A percentile compares a stretch with the other conserved stretches of the same genome.
Conservation (phyloP, 176 grass and related monocot species). For the Triticum dicoccoides region DNA sequence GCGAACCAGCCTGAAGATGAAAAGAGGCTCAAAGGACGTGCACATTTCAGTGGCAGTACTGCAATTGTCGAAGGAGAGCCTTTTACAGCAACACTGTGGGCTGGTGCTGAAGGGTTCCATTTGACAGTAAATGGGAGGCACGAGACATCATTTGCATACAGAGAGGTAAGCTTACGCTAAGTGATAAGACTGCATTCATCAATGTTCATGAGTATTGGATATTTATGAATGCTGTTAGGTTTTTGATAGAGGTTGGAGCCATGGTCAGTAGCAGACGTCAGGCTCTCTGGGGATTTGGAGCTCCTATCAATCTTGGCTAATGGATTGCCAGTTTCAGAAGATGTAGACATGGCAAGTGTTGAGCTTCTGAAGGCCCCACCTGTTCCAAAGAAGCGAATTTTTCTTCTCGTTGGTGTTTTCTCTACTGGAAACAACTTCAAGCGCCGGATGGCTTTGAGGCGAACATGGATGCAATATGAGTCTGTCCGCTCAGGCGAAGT, state of each 20-base stretch:
- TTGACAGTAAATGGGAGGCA: conserved; percentile 85
- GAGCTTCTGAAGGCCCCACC: conserved; percentile 55
- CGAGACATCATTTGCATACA: conserved; percentile 76
- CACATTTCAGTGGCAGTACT: conserved; percentile 46
- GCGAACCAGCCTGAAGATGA: conserved; percentile 33
- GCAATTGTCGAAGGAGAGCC: conserved; percentile 73
- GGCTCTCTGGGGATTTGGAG: conserved; percentile 70
- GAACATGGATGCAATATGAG: conserved; percentile 92
- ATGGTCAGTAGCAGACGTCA: conserved; percentile 78
- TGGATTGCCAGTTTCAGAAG: conserved; percentile 74
- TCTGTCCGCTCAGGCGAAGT: conserved; percentile 75
- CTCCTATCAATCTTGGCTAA: conserved; percentile 65
- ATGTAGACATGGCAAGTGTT: conserved; percentile 54
- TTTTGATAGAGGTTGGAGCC: conserved; percentile 70
- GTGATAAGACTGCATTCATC: background rate
- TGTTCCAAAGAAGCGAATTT: conserved; percentile 49
- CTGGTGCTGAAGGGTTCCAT: conserved; percentile 77
- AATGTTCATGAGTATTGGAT: conserved; percentile 19
- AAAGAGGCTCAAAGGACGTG: conserved; percentile 28
- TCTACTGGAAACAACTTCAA: conserved; percentile 95
- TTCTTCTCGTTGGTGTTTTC: conserved; percentile 76
- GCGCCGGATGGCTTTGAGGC: conserved; percentile 75
- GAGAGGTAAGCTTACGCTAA: conserved; percentile 56
- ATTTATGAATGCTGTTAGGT: conserved; percentile 39
- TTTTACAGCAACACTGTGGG: conserved; percentile 75